Conservation (phyloP, 2,329 filamentous ascomycete species). For the Verticillium klebahnii region DNA sequence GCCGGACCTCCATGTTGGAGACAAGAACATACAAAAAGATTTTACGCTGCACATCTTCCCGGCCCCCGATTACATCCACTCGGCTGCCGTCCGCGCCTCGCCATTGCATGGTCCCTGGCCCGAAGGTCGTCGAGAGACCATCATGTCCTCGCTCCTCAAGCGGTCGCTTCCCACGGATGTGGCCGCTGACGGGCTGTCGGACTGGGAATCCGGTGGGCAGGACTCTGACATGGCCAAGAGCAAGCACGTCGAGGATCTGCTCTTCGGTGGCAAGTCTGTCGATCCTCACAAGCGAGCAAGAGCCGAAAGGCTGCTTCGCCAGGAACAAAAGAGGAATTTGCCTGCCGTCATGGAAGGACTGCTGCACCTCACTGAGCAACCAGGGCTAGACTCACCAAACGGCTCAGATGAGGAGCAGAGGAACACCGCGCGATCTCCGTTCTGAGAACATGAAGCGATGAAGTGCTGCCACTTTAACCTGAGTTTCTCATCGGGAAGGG, state of each 20-base stretch:
- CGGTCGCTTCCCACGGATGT: constrained; percentile 33
- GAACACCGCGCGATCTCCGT: not conserved
- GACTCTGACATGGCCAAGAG: constrained; percentile 12
- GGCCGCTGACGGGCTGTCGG: constrained; percentile 31
- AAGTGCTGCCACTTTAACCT: not conserved
- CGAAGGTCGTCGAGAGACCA: constrained; percentile 17
- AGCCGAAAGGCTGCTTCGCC: constrained; percentile 3
- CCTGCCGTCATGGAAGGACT: constrained; percentile 10
- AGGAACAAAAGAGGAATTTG: not conserved
- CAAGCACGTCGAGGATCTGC: constrained; percentile 17
- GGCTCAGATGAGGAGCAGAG: not conserved
- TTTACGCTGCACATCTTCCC: constrained; percentile 39
- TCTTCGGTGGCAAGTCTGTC: constrained; percentile 9
- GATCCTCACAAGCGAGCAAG: constrained; percentile 7
- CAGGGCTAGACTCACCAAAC: not conserved
- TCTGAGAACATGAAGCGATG: not conserved
- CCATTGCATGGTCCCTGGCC: constrained; percentile 40
- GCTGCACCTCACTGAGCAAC: constrained; percentile 4
- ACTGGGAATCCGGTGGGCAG: constrained; percentile 34
- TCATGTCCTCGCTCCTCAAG: constrained; percentile 30
- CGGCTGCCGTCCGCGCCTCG: constrained; percentile 25
- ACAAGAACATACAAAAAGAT: constrained; percentile 18
- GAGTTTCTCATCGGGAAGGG: not conserved
- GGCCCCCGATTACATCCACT: constrained; percentile 33
- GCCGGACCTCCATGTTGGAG: not conserved